A percentile compares a stretch with the other conserved stretches of the same genome.
phyloP scores from a whole-genome alignment of 1,284 basidiomycete genomes.

The Fomitopsis schrenkii region DNA sequence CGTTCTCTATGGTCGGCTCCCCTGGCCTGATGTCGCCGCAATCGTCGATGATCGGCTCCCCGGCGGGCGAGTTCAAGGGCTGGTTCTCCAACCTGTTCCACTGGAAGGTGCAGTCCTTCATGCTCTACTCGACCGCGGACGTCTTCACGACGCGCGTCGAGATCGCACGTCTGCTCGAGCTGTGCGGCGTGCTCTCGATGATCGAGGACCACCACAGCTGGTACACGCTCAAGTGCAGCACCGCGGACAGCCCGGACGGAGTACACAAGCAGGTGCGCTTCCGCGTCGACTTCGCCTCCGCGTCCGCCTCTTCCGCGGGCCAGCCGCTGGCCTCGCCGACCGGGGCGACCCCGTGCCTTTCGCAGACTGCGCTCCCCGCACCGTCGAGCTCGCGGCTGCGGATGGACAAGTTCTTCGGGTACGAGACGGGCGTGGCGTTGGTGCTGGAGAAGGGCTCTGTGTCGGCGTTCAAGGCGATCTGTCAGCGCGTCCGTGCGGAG shows the following conservation, averaged over 20 bases:
- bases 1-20: constrained; percentile 31
- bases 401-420: constrained; percentile 15
- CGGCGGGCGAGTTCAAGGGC: constrained; percentile 72
- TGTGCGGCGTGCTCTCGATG: constrained; percentile 57
- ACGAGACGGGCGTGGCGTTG: constrained; percentile 41
- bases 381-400: constrained; percentile 11
- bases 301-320: constrained; percentile 22
- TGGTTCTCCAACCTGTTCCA: constrained; percentile 81
- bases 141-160: constrained; percentile 60
- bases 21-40: constrained; percentile 27
- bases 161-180: constrained; percentile 61
- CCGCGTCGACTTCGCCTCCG: constrained; percentile 58
- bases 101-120: constrained; percentile 63
- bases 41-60: constrained; percentile 34
- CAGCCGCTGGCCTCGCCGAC: constrained; percentile 18
- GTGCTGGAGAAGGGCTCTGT: constrained; percentile 87
- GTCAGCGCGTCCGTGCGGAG: constrained; percentile 64
- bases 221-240: constrained; percentile 57
- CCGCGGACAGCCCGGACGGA: constrained; percentile 54
- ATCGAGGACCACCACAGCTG: constrained; percentile 44
- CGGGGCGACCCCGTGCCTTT: constrained; percentile 16
- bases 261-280: constrained; percentile 56
- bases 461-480: constrained; percentile 75
- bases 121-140: constrained; percentile 69
- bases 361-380: constrained; percentile 18